phyloP scores from a whole-genome alignment of 2,329 filamentous ascomycete genomes.

The Ophiosphaerella narmari region DNA sequence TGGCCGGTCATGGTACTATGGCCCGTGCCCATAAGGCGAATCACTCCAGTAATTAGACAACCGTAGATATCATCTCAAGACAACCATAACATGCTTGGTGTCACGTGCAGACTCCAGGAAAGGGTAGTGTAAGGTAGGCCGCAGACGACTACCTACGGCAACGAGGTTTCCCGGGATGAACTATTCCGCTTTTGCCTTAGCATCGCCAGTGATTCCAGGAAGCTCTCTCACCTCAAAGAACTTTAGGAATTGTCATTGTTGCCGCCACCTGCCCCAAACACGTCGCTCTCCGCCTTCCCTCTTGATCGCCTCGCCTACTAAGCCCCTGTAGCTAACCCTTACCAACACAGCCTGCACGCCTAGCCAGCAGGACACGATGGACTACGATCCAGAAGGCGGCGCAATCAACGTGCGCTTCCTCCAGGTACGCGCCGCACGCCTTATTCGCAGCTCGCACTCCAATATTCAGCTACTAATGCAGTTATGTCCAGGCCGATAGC shows the following conservation, averaged over 20 bases:
- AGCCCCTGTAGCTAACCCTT: constrained; percentile 8
- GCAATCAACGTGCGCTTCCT: constrained; percentile 46
- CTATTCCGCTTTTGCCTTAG: background rate
- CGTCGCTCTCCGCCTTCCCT: constrained; percentile 18
- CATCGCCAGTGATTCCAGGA: background rate
- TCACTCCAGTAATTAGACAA: too few relatives aligned
- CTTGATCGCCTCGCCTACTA: constrained; percentile 22
- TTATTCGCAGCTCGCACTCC: constrained; percentile 12
- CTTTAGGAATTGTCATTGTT: constrained; percentile 7
- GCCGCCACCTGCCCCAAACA: constrained; percentile 21
- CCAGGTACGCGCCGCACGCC: constrained; percentile 38
- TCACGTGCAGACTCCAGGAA: too few relatives aligned
- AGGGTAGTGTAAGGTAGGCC: background rate
- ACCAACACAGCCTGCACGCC: constrained; percentile 15
- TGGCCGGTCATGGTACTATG: background rate
- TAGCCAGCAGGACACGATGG: constrained; percentile 47
- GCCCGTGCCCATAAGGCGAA: too few relatives aligned
- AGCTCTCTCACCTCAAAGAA: constrained; percentile 28
- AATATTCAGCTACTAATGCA: constrained; percentile 22
- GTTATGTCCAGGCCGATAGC: constrained; percentile 67
- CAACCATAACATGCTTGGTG: too few relatives aligned
- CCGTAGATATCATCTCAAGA: too few relatives aligned
- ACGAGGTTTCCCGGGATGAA: constrained; percentile 8
- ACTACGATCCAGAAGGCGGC: constrained; percentile 56
- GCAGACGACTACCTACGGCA: background rate